Evolutionary conservation across 164 flowering plant genomes (phyloP).

Genomic region (Stephania cephalantha): DNA sequence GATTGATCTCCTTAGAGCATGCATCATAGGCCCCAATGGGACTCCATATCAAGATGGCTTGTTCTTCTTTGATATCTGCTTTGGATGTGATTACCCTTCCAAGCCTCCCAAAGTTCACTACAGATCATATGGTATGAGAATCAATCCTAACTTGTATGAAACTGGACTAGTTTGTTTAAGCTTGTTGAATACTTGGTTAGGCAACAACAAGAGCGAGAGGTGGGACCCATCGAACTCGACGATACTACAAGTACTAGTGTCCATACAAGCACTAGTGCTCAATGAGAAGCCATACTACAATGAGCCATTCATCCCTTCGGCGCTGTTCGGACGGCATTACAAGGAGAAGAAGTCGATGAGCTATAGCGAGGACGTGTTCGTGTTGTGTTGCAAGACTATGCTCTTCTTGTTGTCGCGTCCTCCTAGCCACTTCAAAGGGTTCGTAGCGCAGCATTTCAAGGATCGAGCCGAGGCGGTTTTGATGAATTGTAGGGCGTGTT

Average conservation of each 20-base stretch:
- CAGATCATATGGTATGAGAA: slow-evolving; percentile 1
- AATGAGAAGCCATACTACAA: slow-evolving; percentile 14
- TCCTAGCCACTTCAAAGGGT: slow-evolving; percentile 2
- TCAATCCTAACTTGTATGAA: slow-evolving; percentile 11
- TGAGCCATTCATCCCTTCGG: neutral
- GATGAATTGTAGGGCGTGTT: slow-evolving; percentile 5
- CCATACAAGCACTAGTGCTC: slow-evolving; percentile 10
- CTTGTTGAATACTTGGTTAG: slow-evolving; percentile 13
- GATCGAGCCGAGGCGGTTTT: neutral
- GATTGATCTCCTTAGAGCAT: slow-evolving; percentile 15
- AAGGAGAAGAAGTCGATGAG: neutral
- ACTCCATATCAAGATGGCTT: slow-evolving; percentile 16
- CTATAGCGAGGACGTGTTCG: slow-evolving; percentile 8
- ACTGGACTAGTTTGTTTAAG: slow-evolving; percentile 10
- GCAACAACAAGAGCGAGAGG: slow-evolving; percentile 4
- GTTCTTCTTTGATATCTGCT: slow-evolving; percentile 12
- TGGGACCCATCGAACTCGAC: slow-evolving; percentile 11
- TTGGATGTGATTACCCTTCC: slow-evolving; percentile 7
- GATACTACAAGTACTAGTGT: slow-evolving; percentile 10
- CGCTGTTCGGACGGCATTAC: neutral
- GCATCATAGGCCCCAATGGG: slow-evolving; percentile 10
- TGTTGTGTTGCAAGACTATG: slow-evolving; percentile 14
- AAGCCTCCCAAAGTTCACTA: slow-evolving; percentile 9
- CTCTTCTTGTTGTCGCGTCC: neutral
- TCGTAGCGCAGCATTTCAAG: slow-evolving; percentile 2